phyloP scores from a whole-genome alignment of 2,329 filamentous ascomycete genomes.

The Pestalotiopsis sp. region DNA sequence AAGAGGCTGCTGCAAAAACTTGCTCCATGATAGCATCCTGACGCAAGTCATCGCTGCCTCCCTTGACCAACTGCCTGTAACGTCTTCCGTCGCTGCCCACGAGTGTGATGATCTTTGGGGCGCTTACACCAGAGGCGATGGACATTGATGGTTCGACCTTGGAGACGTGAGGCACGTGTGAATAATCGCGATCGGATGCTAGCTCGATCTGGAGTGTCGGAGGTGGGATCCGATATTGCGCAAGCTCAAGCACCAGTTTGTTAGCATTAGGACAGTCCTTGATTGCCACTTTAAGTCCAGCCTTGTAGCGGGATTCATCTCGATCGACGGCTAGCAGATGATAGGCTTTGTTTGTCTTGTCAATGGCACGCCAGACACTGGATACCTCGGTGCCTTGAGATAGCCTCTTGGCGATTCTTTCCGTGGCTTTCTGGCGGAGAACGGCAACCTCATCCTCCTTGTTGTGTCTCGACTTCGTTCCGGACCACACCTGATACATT shows the following conservation, averaged over 20 bases:
- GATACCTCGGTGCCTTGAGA: slow-evolving; percentile 51
- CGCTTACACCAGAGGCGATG: slow-evolving; percentile 88
- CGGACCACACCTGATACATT: slow-evolving; percentile 95
- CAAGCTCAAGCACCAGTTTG: slow-evolving; percentile 64
- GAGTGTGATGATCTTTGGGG: slow-evolving; percentile 89
- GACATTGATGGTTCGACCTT: slow-evolving; percentile 76
- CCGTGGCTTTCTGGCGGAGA: slow-evolving; percentile 75
- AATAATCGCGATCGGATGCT: slow-evolving; percentile 74
- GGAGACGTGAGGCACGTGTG: slow-evolving; percentile 71
- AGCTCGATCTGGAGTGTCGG: slow-evolving; percentile 87
- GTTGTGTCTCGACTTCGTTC: slow-evolving; percentile 69
- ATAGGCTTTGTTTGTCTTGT: slow-evolving; percentile 71
- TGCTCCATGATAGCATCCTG: slow-evolving; percentile 99
- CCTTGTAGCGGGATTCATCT: slow-evolving; percentile 67
- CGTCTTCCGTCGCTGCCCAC: slow-evolving; percentile 74
- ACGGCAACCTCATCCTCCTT: slow-evolving; percentile 74
- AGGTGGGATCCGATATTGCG: slow-evolving; percentile 75
- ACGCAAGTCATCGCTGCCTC: slow-evolving; percentile 91
- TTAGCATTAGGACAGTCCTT: slow-evolving; percentile 66
- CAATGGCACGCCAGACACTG: slow-evolving; percentile 70
- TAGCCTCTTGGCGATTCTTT: slow-evolving; percentile 66
- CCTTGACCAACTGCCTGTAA: slow-evolving; percentile 93
- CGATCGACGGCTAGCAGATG: slow-evolving; percentile 66
- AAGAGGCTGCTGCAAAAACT: slow-evolving; percentile 94
- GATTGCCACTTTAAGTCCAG: slow-evolving; percentile 61